phyloP scores from a whole-genome alignment of 2,329 filamentous ascomycete species.

The Orbilia quercus region DNA sequence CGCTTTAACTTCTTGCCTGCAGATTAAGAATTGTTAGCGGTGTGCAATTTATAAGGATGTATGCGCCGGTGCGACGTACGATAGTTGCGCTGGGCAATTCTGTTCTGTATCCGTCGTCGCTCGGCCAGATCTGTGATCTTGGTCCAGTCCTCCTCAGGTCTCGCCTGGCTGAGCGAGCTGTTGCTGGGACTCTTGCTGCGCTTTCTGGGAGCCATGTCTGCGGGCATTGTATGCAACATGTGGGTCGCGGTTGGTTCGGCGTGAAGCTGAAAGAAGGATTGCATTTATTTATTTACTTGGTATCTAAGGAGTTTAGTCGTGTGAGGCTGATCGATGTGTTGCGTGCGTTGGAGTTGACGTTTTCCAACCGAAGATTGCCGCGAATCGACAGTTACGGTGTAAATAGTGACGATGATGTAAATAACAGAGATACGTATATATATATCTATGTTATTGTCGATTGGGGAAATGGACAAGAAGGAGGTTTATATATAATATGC shows the following conservation, averaged over 20 bases:
- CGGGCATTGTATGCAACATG: constrained; percentile 55
- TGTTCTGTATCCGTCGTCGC: constrained; percentile 75
- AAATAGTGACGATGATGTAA: no score
- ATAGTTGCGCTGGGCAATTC: constrained; percentile 77
- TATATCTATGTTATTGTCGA: no score
- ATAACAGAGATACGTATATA: no score
- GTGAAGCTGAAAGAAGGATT: constrained; percentile 57
- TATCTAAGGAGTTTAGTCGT: constrained; percentile 35
- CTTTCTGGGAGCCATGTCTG: constrained; percentile 56
- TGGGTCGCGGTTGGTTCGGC: constrained; percentile 52
- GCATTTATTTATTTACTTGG: no score
- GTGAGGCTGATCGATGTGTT: constrained; percentile 50
- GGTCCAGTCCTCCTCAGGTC: constrained; percentile 77
- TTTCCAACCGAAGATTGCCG: constrained; percentile 20
- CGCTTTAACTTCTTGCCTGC: constrained; percentile 92
- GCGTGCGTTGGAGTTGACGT: constrained; percentile 48
- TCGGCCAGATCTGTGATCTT: constrained; percentile 78
- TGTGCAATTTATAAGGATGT: no score
- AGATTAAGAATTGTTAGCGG: no score
- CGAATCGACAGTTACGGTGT: constrained; percentile 19
- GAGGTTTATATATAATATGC: constrained; percentile 18
- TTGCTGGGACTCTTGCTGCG: constrained; percentile 56
- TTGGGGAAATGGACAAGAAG: constrained; percentile 11
- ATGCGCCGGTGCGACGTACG: constrained; percentile 65
- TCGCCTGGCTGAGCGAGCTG: constrained; percentile 53